Base-by-base conservation (phyloP, 495 filamentous ascomycete species). In the Xylaria nigripes region DNA sequence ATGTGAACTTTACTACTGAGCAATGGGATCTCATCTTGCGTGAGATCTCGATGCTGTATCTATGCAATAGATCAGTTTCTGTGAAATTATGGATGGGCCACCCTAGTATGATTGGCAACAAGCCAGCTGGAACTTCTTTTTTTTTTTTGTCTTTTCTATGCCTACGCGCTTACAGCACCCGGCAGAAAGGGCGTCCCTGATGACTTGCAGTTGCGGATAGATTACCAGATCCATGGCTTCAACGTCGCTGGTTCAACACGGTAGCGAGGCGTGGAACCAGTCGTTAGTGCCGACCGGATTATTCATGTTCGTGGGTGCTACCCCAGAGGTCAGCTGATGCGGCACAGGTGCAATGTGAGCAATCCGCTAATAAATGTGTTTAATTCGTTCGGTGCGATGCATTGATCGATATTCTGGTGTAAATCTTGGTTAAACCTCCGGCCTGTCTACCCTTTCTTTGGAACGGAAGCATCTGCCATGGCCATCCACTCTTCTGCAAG, bases 401-500 rank as follows among this genome's bases (percentile, higher is more conserved):
- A 30, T 30, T 30, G 27, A 10, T 5, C 5, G 27, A 5, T 30
- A 4, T n/a, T n/a, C n/a, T n/a, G n/a, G n/a, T n/a, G n/a, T n/a
- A n/a, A n/a, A n/a, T n/a, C n/a, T n/a, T n/a, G n/a, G n/a, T n/a
- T n/a, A n/a, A 34, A 9, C n/a, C 0, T 15, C 27, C 32, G 13
- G 9, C 27, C 27, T 18, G 16, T 12, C 29, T 53, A 45, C 9
- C 1, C 30, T 45, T 25, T 10, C 16, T 25, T n/a, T 16, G 36
- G 49, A 4, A 30, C 27, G 12, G n/a, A 6, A 10, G 13, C 25
- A 4, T 29, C 25, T 6, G 29, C 43, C 54, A 64, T 24, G 15
- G 36, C 50, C 48, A 47, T 12, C 61, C 61, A 64, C 49, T 64
- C 61, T 3, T 64, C 54, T 5, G 58, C 61, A 2, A 64, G 0